phyloP scores from a whole-genome alignment of 2,329 filamentous ascomycete genomes.

The Exophiala alcalophila region DNA sequence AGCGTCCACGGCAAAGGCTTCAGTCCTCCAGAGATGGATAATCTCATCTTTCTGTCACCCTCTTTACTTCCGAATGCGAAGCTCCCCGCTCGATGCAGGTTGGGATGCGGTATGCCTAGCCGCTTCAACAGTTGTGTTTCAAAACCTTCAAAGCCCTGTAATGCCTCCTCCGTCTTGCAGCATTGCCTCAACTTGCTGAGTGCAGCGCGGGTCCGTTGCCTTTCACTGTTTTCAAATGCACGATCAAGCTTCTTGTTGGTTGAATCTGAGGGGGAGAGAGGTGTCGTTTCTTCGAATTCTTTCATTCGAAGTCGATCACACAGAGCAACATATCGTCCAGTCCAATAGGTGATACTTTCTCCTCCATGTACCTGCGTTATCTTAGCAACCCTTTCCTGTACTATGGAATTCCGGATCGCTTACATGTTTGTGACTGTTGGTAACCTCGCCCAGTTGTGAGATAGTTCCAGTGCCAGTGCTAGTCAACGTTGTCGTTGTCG shows the following conservation, averaged over 20 bases:
- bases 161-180: slow-evolving; percentile 23
- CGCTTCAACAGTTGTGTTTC: slow-evolving; percentile 16
- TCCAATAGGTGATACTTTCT: slow-evolving; percentile 23
- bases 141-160: slow-evolving; percentile 25
- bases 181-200: slow-evolving; percentile 17
- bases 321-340: slow-evolving; percentile 25
- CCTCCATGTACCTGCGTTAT: slow-evolving; percentile 18
- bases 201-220: slow-evolving; percentile 12
- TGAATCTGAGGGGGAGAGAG: slow-evolving; percentile 1
- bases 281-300: slow-evolving; percentile 4
- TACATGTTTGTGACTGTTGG: slow-evolving; percentile 13
- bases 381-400: slow-evolving; percentile 6
- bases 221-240: slow-evolving; percentile 18
- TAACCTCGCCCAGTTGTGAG: slow-evolving; percentile 2
- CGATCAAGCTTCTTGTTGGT: slow-evolving; percentile 9
- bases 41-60: not conserved
- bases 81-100: slow-evolving; percentile 11
- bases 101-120: slow-evolving; percentile 6
- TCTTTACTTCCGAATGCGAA: slow-evolving; percentile 1
- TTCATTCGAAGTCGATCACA: slow-evolving; percentile 22
- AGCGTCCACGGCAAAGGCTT: slow-evolving; percentile 9
- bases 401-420: slow-evolving; percentile 1
- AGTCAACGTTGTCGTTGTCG: slow-evolving; percentile 10
- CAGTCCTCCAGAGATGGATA: slow-evolving; percentile 3
- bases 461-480: slow-evolving; percentile 9